Evolutionary conservation across 768 basidiomycete genomes (phyloP).

Genomic region (Amanita rubescens): DNA sequence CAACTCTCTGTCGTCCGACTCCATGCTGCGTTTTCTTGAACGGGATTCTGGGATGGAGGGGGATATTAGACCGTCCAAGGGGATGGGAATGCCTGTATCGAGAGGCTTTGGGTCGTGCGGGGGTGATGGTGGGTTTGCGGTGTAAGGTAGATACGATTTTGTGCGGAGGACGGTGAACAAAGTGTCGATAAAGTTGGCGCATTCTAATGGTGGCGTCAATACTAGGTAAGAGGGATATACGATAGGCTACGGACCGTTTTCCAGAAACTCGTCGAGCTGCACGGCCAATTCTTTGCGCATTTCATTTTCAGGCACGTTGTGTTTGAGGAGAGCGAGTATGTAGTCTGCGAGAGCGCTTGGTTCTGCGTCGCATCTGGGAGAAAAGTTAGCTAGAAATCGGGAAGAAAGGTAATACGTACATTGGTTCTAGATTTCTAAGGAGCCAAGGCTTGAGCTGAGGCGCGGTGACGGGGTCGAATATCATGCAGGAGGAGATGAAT

Average conservation of each 20-base stretch:
- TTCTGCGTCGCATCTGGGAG: constrained; percentile 89
- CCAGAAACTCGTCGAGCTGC: constrained; percentile 89
- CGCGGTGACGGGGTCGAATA: constrained; percentile 58
- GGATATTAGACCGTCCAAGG: constrained; percentile 56
- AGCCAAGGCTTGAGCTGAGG: constrained; percentile 83
- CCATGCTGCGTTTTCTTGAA: constrained; percentile 56
- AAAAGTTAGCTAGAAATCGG: constrained; percentile 14
- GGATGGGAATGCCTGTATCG: constrained; percentile 75
- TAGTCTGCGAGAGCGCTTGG: constrained; percentile 91
- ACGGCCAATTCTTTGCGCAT: constrained; percentile 70
- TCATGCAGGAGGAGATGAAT: constrained; percentile 34
- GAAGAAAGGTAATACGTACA: constrained; percentile 42
- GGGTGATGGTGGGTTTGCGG: constrained; percentile 31
- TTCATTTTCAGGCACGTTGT: constrained; percentile 76
- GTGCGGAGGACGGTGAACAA: constrained; percentile 81
- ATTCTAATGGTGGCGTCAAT: constrained; percentile 37
- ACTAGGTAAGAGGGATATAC: constrained; percentile 7
- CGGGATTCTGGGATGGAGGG: constrained; percentile 37
- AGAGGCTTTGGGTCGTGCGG: constrained; percentile 33
- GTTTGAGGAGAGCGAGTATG: constrained; percentile 86
- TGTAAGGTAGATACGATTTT: constrained; percentile 80
- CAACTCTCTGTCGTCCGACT: constrained; percentile 54
- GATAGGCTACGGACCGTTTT: constrained; percentile 54
- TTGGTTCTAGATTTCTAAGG: constrained; percentile 81
- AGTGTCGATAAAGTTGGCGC: constrained; percentile 69